Conservation (phyloP, 805 yeast genomes). For the Sungouiozyma ichnusensis region DNA sequence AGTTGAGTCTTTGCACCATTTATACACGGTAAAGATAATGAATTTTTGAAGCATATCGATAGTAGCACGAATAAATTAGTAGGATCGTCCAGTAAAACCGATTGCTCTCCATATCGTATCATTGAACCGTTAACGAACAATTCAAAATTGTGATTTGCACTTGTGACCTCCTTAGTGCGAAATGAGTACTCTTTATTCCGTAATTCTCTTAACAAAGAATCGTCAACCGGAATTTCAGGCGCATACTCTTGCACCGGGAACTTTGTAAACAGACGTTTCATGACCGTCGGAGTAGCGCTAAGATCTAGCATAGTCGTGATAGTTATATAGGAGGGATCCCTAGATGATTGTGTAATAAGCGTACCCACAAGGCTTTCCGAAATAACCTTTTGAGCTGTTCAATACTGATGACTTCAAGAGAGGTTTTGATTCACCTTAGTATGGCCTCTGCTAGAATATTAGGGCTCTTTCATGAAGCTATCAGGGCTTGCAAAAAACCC, state of each 20-base stretch:
- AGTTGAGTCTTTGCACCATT: background rate
- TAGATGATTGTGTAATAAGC: too few relatives aligned
- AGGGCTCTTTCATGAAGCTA: too few relatives aligned
- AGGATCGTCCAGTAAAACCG: background rate
- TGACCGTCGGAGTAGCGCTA: background rate
- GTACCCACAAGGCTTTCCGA: too few relatives aligned
- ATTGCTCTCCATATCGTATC: background rate
- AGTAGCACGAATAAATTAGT: background rate
- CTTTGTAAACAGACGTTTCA: constrained; percentile 32
- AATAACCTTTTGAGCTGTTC: too few relatives aligned
- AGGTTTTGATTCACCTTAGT: too few relatives aligned
- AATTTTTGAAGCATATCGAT: background rate
- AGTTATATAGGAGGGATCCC: too few relatives aligned
- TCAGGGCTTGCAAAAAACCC: too few relatives aligned
- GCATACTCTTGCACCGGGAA: constrained; percentile 42
- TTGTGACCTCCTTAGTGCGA: constrained; percentile 5
- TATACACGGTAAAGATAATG: background rate
- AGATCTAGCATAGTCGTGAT: too few relatives aligned
- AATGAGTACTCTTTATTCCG: constrained; percentile 13
- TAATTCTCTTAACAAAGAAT: constrained; percentile 18
- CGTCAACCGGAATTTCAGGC: constrained; percentile 25
- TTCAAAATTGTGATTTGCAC: constrained; percentile 4
- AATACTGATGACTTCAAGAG: too few relatives aligned
- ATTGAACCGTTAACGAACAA: background rate
- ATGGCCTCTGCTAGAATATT: too few relatives aligned